Evolutionary conservation across 805 yeast genomes (phyloP).

Genomic region (Sporopachydermia quercuum): DNA sequence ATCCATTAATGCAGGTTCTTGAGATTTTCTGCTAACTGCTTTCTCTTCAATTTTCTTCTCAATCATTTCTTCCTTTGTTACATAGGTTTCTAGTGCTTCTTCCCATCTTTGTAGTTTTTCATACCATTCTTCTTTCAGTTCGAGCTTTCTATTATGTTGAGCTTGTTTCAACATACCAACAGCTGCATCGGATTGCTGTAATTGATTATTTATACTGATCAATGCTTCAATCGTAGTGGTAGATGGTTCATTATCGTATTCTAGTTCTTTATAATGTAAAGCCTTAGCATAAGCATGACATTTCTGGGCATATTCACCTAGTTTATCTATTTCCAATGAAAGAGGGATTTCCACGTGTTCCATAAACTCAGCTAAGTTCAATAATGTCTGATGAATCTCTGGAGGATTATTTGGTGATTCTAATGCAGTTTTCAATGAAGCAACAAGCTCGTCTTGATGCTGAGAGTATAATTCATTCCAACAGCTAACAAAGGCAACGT

Average conservation of each 20-base stretch:
- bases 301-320: constrained; percentile 86
- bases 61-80: constrained; percentile 46
- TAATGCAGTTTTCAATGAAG: constrained; percentile 72
- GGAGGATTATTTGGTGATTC: constrained; percentile 90
- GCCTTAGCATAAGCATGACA: constrained; percentile 98
- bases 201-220: constrained; percentile 82
- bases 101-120: constrained; percentile 97
- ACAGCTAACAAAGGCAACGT: constrained; percentile 88
- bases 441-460: constrained; percentile 79
- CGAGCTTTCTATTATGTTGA: constrained; percentile 48
- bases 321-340: constrained; percentile 78
- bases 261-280: constrained; percentile 86
- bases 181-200: constrained; percentile 96
- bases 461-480: constrained; percentile 88
- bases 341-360: constrained; percentile 93
- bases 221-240: constrained; percentile 85
- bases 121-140: constrained; percentile 93
- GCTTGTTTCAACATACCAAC: constrained; percentile 93
- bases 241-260: constrained; percentile 85
- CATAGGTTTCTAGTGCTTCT: constrained; percentile 85
- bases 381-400: constrained; percentile 79
- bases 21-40: constrained; percentile 24
- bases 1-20: constrained; percentile 44
- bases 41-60: constrained; percentile 12
- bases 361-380: constrained; percentile 89